Evolutionary conservation across 129 eudicot species (phyloP).

Genomic region (Deinandra increscens): DNA sequence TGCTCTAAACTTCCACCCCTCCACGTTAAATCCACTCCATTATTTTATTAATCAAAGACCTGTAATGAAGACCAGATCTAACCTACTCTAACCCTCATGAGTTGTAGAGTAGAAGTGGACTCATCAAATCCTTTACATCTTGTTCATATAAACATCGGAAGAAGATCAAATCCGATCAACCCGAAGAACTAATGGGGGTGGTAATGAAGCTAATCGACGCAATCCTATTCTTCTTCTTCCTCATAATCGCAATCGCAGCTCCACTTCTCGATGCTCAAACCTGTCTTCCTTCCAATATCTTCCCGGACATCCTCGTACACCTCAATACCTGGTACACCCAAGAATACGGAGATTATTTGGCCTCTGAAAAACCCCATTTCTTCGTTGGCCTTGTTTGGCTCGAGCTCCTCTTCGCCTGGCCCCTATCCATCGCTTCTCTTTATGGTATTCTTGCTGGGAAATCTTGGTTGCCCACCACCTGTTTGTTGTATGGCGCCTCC

Average conservation of each 20-base stretch:
- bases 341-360: slow-evolving; percentile 61
- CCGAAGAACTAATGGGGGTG: too few species aligned
- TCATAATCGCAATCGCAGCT: slow-evolving; percentile 44
- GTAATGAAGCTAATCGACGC: slow-evolving; percentile 51
- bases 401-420: slow-evolving; percentile 76
- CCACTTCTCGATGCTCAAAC: slow-evolving; percentile 69
- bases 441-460: slow-evolving; percentile 53
- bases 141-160: too few species aligned
- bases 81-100: too few species aligned
- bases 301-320: slow-evolving; percentile 45
- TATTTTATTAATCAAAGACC: too few species aligned
- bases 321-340: slow-evolving; percentile 49
- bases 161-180: too few species aligned
- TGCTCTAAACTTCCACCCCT: too few species aligned
- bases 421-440: slow-evolving; percentile 52
- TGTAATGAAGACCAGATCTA: too few species aligned
- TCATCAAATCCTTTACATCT: too few species aligned
- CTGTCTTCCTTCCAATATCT: slow-evolving; percentile 45
- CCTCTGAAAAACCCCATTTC: slow-evolving; percentile 66
- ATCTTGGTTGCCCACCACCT: slow-evolving; percentile 65
- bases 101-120: too few species aligned
- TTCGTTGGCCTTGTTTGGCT: slow-evolving; percentile 75
- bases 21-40: too few species aligned
- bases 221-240: slow-evolving; percentile 52
- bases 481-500: slow-evolving; percentile 63